Conservation (phyloP, 1,284 basidiomycete genomes). For the Phaffia rhodozyma region DNA sequence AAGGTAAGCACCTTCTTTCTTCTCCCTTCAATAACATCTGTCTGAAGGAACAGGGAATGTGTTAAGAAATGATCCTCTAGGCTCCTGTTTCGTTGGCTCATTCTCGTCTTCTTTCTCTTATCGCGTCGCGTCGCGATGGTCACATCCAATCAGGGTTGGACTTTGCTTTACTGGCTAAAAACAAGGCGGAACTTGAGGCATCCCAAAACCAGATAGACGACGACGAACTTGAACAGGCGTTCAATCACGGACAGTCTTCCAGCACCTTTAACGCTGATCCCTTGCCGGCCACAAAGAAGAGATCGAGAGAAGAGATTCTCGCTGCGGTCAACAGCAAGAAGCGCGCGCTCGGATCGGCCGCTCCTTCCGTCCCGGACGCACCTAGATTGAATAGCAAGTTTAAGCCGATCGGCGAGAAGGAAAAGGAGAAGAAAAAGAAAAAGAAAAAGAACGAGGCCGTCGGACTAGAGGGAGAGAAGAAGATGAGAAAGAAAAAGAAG, state of each 20-base stretch:
- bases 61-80: no score
- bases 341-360: slow-evolving; percentile 7
- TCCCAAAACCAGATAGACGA: slow-evolving; percentile 51
- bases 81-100: background rate
- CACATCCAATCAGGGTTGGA: slow-evolving; percentile 50
- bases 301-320: slow-evolving; percentile 58
- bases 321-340: slow-evolving; percentile 57
- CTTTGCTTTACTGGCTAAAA: slow-evolving; percentile 67
- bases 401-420: slow-evolving; percentile 44
- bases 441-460: slow-evolving; percentile 3
- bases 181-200: slow-evolving; percentile 50
- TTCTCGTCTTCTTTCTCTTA: background rate
- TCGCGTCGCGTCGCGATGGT: background rate
- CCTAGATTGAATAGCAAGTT: slow-evolving; percentile 30
- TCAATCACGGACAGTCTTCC: slow-evolving; percentile 35
- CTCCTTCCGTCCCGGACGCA: slow-evolving; percentile 13
- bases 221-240: slow-evolving; percentile 64
- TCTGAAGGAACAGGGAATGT: no score
- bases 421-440: slow-evolving; percentile 7
- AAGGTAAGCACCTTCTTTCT: slow-evolving; percentile 35
- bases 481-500: slow-evolving; percentile 44
- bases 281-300: slow-evolving; percentile 42
- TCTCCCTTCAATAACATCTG: background rate
- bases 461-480: slow-evolving; percentile 26
- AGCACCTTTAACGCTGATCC: slow-evolving; percentile 21